Percentiles rank a stretch among this genome's conserved stretches.
Evolutionary conservation across 1,284 basidiomycete species (phyloP).

Genomic region (Cutaneotrichosporon sp.): DNA sequence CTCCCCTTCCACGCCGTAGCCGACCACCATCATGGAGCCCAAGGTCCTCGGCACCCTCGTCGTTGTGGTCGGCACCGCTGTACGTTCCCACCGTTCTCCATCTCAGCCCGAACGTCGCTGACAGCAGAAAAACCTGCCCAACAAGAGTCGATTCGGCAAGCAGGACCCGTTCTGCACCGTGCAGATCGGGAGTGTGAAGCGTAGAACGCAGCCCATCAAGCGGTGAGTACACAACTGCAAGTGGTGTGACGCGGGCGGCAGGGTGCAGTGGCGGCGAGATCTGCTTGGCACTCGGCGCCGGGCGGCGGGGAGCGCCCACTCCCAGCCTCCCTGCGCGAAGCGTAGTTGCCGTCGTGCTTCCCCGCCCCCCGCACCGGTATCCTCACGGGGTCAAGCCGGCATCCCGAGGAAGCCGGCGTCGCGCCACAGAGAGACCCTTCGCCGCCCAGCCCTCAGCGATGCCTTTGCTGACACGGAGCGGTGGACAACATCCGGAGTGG

Average conservation of each 20-base stretch:
- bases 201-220: conserved; percentile 85
- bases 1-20: neutral
- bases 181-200: conserved; percentile 73
- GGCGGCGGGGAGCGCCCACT: neutral
- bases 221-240: conserved; percentile 47
- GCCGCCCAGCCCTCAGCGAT: neutral
- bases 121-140: conserved; percentile 80
- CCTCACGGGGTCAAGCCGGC: neutral
- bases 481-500: conserved; percentile 98
- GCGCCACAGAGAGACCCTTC: neutral
- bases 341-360: neutral
- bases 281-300: neutral
- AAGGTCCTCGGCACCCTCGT: conserved; percentile 90
- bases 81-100: conserved; percentile 57
- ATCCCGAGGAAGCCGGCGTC: neutral
- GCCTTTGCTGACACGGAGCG: conserved; percentile 55
- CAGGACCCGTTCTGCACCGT: conserved; percentile 95
- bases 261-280: neutral
- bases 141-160: conserved; percentile 93
- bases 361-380: neutral
- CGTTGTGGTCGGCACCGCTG: conserved; percentile 92
- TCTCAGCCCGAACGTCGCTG: neutral
- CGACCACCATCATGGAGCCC: conserved; percentile 44
- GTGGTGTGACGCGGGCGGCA: neutral
- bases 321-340: neutral